A percentile compares a stretch with the other conserved stretches of the same genome.
Evolutionary conservation across 2,329 filamentous ascomycete species (phyloP).

Genomic region (Colletotrichum sp.): DNA sequence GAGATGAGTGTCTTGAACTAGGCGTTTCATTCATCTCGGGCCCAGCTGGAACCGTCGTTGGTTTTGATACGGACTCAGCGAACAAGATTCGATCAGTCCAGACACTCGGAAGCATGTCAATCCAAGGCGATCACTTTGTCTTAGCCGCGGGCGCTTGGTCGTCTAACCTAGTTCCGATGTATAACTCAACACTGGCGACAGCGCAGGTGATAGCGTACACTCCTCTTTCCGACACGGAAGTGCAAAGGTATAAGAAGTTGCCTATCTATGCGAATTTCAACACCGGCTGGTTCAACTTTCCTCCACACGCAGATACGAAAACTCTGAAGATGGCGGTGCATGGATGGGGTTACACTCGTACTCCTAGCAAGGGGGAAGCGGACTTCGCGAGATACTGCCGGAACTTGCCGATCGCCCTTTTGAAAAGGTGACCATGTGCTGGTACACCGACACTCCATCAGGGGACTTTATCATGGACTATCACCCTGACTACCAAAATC

Average conservation of each 20-base stretch:
- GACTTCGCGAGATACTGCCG: conserved; percentile 60
- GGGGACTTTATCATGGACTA: conserved; percentile 66
- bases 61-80: conserved; percentile 25
- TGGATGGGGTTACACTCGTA: conserved; percentile 57
- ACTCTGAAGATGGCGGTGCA: conserved; percentile 67
- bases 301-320: conserved; percentile 47
- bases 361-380: conserved; percentile 30
- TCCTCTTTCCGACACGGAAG: conserved; percentile 62
- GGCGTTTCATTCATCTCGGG: conserved; percentile 36
- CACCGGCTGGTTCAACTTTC: conserved; percentile 60
- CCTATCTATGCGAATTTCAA: conserved; percentile 65
- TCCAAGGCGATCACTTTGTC: conserved; percentile 33
- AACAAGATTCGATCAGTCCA: neutral
- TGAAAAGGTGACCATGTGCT: conserved; percentile 58
- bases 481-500: conserved; percentile 51
- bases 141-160: conserved; percentile 75
- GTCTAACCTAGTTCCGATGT: conserved; percentile 55
- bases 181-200: conserved; percentile 67
- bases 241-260: conserved; percentile 53
- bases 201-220: conserved; percentile 73
- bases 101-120: neutral
- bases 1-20: neutral
- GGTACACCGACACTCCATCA: conserved; percentile 69
- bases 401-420: conserved; percentile 57
- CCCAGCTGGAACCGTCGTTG: conserved; percentile 28